Base-by-base conservation (phyloP, 2,329 filamentous ascomycete genomes). In the Hypoxylon sp. region DNA sequence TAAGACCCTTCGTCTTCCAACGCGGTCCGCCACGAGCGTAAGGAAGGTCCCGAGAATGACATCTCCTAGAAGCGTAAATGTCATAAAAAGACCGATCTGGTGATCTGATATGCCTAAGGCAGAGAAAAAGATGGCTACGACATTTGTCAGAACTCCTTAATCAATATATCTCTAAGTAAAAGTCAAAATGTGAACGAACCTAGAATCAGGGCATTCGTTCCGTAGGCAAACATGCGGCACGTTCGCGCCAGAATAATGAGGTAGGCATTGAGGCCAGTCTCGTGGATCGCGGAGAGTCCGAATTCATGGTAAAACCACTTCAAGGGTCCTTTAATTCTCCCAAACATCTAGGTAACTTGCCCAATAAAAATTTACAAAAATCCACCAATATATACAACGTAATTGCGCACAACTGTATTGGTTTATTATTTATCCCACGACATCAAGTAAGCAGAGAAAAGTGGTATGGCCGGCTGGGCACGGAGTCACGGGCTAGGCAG, bases 1-100 rank as follows among this genome's bases (percentile, higher is more conserved):
- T 11, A 89, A 77, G 1, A 89, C 86, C 5, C 83, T 82, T 19
- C 87, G 84, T 5, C 88, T 82, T 2, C 89, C 89, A 17, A 90
- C 77, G 0, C 81, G 79, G 76, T 91, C 89, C 0, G 89, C 88
- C 59, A 89, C 82, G 1, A 90, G 81, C 0, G 88, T 88, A 19
- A 90, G 77, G 17, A 85, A 75, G 4, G 90, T 84, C 1, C 85
- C 86, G 6, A 91, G 84, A 0, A 86, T 75, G 1, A 90, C 87
- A 78, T 91, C 88, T 11, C 89, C 89, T 1, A 84, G 75, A 13
- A 91, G 81, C 0, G 89, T 91, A 39, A 91, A 78, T 0, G 86
- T 89, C 88, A 91, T 90, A 72, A 91, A 90, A 5, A 90, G 74
- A 5, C 89, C 89, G 65, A 91, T 90, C 22, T 82, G 83, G 26